These are phyloP conservation scores for Fusarium duplospermum DNA, from an alignment of 2,329 filamentous ascomycete genomes.

Conservation along the genomic window DNA sequence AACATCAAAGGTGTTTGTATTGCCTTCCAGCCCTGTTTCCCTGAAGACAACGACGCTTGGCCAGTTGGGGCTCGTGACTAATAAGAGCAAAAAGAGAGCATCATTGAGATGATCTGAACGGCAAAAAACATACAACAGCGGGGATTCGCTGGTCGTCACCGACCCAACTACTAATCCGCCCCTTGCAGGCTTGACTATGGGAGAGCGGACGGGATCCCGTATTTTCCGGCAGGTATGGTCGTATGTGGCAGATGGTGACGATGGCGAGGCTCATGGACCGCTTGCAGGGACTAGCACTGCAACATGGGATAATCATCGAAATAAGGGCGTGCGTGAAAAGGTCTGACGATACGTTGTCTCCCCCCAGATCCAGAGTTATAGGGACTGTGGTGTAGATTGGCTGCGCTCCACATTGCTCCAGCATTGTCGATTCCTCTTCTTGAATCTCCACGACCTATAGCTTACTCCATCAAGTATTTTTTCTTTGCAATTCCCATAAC, in stretches of 20 bases:
- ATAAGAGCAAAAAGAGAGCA: background rate
- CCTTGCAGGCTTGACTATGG: background rate
- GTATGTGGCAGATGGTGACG: background rate
- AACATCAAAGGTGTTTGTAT: background rate
- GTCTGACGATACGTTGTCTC: background rate
- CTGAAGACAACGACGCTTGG: background rate
- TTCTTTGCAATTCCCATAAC: too few relatives aligned
- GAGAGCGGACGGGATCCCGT: background rate
- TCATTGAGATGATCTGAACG: fast-evolving
- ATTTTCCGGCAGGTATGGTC: background rate
- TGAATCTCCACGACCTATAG: background rate
- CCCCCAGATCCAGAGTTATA: background rate
- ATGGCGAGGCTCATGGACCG: background rate
- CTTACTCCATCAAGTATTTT: background rate
- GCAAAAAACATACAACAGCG: background rate
- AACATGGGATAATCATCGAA: background rate
- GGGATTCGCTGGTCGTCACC: background rate
- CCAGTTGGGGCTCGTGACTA: background rate
- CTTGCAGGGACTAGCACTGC: background rate
- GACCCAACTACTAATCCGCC: slow-evolving; percentile 1
- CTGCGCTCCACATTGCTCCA: too few relatives aligned
- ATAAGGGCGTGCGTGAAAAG: background rate
- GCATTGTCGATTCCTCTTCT: background rate
- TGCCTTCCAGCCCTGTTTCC: too few relatives aligned
- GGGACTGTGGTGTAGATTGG: background rate